Percentiles rank a stretch among this genome's conserved stretches.
Conservation (phyloP, 768 basidiomycete genomes). For the Pulveroboletus frians region DNA sequence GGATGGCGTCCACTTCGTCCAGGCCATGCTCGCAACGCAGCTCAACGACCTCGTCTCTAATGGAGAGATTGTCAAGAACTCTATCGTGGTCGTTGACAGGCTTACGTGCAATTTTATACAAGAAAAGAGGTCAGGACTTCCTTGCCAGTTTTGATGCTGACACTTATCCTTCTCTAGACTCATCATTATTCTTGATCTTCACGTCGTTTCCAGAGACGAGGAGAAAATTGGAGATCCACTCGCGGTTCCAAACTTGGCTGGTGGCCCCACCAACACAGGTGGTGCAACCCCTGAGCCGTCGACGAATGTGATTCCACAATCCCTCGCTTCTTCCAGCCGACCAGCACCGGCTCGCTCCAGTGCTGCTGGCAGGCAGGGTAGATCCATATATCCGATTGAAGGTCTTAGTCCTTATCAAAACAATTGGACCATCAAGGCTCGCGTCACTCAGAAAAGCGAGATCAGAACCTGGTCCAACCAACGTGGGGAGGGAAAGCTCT, state of each 20-base stretch:
- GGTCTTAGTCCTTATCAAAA: conserved; percentile 95
- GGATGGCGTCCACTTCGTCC: conserved; percentile 81
- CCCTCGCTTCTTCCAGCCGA: conserved; percentile 21
- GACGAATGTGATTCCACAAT: conserved; percentile 28
- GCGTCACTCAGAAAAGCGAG: conserved; percentile 85
- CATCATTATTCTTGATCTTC: conserved; percentile 71
- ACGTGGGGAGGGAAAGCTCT: conserved; percentile 91
- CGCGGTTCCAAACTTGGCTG: conserved; percentile 35
- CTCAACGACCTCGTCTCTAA: conserved; percentile 71
- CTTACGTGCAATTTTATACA: conserved; percentile 82
- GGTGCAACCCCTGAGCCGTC: conserved; percentile 24
- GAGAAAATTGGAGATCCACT: conserved; percentile 74
- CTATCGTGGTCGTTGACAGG: conserved; percentile 64
- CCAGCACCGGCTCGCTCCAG: conserved; percentile 6
- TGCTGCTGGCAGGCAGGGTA: conserved; percentile 18
- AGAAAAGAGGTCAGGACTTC: conserved; percentile 56
- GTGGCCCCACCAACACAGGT: conserved; percentile 21
- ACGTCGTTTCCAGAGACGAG: conserved; percentile 44
- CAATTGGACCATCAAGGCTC: conserved; percentile 97
- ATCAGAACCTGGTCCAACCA: conserved; percentile 86
- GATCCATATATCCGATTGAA: conserved; percentile 76
- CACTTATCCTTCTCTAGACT: conserved; percentile 44
- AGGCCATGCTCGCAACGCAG: conserved; percentile 94
- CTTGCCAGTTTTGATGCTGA: background rate
- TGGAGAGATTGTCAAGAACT: conserved; percentile 56